A percentile compares a stretch with the other conserved stretches of the same genome.
Conservation (phyloP, 352 stramenopile species). For the Phytophthora gonapodyides region DNA sequence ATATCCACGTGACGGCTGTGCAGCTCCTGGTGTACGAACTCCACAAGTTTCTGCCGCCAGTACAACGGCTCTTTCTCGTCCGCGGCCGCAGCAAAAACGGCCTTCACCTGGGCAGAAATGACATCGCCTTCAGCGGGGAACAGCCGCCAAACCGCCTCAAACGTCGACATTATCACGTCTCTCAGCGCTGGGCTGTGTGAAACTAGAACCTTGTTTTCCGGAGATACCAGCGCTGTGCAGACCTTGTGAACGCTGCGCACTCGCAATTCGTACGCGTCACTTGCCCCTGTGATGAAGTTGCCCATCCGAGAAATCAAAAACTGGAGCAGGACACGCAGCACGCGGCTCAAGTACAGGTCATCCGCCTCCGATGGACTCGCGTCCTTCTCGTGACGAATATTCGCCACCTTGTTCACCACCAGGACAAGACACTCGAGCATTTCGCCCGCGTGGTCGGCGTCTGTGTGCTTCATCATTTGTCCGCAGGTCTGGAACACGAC, state of each 20-base stretch:
- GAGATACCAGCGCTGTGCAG: constrained; percentile 43
- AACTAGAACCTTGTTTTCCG: constrained; percentile 47
- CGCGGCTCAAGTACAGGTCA: constrained; percentile 68
- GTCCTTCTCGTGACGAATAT: constrained; percentile 26
- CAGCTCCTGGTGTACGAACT: constrained; percentile 55
- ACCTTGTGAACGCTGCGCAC: constrained; percentile 53
- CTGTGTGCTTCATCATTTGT: constrained; percentile 80
- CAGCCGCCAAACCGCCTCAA: constrained; percentile 72
- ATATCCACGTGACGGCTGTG: constrained; percentile 55
- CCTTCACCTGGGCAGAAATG: constrained; percentile 43
- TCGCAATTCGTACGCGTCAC: constrained; percentile 36
- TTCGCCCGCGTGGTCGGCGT: constrained; percentile 58
- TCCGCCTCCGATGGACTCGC: constrained; percentile 40
- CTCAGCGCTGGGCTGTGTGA: constrained; percentile 45
- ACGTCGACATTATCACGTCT: constrained; percentile 49
- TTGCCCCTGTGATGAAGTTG: constrained; percentile 49
- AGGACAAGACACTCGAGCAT: constrained; percentile 73
- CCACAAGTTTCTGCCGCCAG: constrained; percentile 58
- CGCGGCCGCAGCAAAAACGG: constrained; percentile 47
- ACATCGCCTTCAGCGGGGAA: constrained; percentile 48
- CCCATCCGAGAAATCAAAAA: constrained; percentile 67
- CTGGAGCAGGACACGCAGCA: constrained; percentile 56
- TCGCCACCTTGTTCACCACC: constrained; percentile 60
- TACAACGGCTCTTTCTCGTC: constrained; percentile 34
- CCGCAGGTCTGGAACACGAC: constrained; percentile 73